Evolutionary conservation across 192 early-diverging fungal species (phyloP).

Genomic region (Mortierella hygrophila): DNA sequence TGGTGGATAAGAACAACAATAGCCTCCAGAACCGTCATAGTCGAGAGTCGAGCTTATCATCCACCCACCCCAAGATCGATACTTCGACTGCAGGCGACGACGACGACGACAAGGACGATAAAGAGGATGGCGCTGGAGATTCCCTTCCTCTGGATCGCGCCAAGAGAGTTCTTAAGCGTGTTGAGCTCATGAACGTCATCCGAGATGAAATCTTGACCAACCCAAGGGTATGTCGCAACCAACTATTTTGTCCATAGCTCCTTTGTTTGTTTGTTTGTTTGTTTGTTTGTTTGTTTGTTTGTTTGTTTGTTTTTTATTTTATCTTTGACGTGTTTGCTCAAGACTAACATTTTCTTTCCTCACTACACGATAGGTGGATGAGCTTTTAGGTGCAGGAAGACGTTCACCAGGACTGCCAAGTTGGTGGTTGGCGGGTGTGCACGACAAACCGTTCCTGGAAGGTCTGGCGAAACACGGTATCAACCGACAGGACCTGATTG

Average conservation of each 20-base stretch:
- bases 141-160: slow-evolving; percentile 74
- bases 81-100: slow-evolving; percentile 40
- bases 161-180: slow-evolving; percentile 73
- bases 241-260: neutral
- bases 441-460: slow-evolving; percentile 76
- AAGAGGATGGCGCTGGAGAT: slow-evolving; percentile 59
- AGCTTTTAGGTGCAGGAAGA: slow-evolving; percentile 56
- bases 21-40: slow-evolving; percentile 54
- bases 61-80: slow-evolving; percentile 49
- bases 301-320: neutral
- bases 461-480: slow-evolving; percentile 81
- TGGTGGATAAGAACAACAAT: slow-evolving; percentile 56
- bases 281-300: neutral
- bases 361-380: slow-evolving; percentile 47
- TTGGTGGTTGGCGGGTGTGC: slow-evolving; percentile 81
- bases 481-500: slow-evolving; percentile 73
- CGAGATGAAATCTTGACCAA: slow-evolving; percentile 70
- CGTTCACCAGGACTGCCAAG: slow-evolving; percentile 69
- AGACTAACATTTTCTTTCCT: neutral
- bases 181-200: slow-evolving; percentile 77
- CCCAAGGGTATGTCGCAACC: slow-evolving; percentile 40
- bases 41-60: slow-evolving; percentile 50
- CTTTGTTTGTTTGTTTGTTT: neutral
- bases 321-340: neutral
- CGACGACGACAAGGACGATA: slow-evolving; percentile 47